These are phyloP conservation scores for Leccinum pseudoinsigne DNA, from an alignment of 1,284 basidiomycete genomes.

Conservation along the genomic window DNA sequence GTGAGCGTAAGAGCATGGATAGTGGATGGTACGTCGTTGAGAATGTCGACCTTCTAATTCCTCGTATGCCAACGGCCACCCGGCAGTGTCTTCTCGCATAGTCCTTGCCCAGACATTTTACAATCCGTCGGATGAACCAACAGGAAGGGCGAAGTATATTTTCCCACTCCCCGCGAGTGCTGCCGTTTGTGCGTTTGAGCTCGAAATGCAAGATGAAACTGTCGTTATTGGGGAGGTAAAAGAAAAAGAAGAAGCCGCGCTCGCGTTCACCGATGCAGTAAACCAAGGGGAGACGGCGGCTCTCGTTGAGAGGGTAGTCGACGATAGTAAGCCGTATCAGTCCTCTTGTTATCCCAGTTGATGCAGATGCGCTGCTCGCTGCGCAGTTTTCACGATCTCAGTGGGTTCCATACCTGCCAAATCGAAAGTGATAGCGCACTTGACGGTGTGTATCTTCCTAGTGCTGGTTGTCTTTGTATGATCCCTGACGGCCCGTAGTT, in stretches of 20 bases:
- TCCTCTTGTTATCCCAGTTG: not conserved
- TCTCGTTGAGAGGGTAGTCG: slow-evolving; percentile 48
- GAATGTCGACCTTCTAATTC: not conserved
- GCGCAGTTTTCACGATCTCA: slow-evolving; percentile 55
- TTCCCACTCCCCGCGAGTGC: slow-evolving; percentile 61
- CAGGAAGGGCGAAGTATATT: slow-evolving; percentile 50
- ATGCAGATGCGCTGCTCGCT: not conserved
- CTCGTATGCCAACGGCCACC: not conserved
- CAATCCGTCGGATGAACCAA: slow-evolving; percentile 39
- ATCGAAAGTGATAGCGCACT: slow-evolving; percentile 39
- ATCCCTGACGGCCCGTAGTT: slow-evolving; percentile 23
- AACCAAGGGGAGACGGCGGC: slow-evolving; percentile 43
- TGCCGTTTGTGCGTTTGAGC: slow-evolving; percentile 50
- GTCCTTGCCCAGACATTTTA: slow-evolving; percentile 48
- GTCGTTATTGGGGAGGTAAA: slow-evolving; percentile 49
- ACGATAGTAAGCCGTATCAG: slow-evolving; percentile 44
- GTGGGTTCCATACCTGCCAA: slow-evolving; percentile 49
- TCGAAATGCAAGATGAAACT: slow-evolving; percentile 41
- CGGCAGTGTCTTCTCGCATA: slow-evolving; percentile 50
- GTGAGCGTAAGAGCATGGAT: slow-evolving; percentile 42
- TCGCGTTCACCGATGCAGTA: slow-evolving; percentile 44
- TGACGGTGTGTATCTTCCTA: slow-evolving; percentile 41
- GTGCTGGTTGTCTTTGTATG: not conserved
- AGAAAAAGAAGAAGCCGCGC: slow-evolving; percentile 46
- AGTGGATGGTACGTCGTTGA: slow-evolving; percentile 43